Conservation (phyloP, 768 basidiomycete species). For the Cubamyces sp. region DNA sequence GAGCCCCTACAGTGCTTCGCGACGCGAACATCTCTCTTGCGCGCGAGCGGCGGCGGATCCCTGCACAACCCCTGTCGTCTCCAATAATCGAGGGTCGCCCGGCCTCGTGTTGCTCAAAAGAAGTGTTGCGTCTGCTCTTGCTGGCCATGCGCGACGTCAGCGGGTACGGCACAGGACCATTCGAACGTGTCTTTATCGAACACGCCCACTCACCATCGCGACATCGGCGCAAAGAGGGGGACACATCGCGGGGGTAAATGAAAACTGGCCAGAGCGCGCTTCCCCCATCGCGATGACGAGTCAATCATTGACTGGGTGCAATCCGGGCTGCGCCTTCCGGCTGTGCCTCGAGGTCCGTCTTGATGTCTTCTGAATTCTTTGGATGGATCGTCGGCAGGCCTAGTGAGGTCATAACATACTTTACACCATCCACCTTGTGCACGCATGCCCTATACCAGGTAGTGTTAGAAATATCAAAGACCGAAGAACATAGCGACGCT, state of each 20-base stretch:
- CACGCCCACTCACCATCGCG: not conserved
- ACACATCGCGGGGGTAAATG: not conserved
- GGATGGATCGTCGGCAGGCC: slow-evolving; percentile 2
- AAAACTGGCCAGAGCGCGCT: not conserved
- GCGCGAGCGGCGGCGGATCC: slow-evolving; percentile 23
- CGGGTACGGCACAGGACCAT: not conserved
- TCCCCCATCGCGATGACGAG: not conserved
- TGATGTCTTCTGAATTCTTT: not conserved
- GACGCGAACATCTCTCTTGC: not conserved
- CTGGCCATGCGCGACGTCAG: not conserved
- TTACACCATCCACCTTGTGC: not conserved
- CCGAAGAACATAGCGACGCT: too few relatives aligned
- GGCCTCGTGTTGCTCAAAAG: not conserved
- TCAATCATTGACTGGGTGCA: not conserved
- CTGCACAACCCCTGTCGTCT: not conserved
- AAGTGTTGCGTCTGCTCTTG: not conserved
- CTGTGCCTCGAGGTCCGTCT: slow-evolving; percentile 4
- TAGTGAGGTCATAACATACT: too few relatives aligned
- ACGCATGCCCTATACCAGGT: too few relatives aligned
- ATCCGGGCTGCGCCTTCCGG: not conserved
- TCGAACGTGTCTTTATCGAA: not conserved
- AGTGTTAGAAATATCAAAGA: too few relatives aligned
- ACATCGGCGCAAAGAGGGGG: not conserved
- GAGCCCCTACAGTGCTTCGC: slow-evolving; percentile 1
- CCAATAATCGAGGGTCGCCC: not conserved